Evolutionary conservation across 371 early-diverging fungal genomes (phyloP).

Genomic region (Mortierella polycephala): DNA sequence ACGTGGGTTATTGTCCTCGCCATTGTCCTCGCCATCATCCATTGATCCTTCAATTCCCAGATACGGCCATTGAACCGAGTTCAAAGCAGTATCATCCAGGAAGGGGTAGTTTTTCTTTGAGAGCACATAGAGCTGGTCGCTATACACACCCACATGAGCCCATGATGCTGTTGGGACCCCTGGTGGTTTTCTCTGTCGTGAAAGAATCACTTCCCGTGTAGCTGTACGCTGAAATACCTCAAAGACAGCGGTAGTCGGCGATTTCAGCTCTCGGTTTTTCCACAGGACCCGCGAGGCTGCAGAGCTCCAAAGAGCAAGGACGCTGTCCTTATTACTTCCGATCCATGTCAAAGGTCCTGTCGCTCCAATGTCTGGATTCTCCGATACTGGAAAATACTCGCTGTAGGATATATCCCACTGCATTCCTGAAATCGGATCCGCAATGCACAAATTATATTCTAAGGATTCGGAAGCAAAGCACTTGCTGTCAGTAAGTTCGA

Average conservation of each 20-base stretch:
- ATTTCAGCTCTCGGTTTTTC: constrained; percentile 15
- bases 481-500: too few species aligned
- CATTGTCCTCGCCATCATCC: neutral
- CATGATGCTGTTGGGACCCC: neutral
- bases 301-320: constrained; percentile 4
- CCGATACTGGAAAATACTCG: constrained; percentile 35
- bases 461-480: neutral
- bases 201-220: neutral
- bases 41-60: constrained; percentile 24
- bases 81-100: constrained; percentile 3
- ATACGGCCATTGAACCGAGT: neutral
- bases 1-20: neutral
- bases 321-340: constrained; percentile 28
- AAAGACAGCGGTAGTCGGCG: constrained; percentile 36
- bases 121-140: constrained; percentile 39
- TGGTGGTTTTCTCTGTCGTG: constrained; percentile 17
- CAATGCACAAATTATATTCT: constrained; percentile 38
- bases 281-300: constrained; percentile 3
- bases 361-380: constrained; percentile 3
- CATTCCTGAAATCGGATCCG: constrained; percentile 24
- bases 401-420: constrained; percentile 50
- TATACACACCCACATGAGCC: constrained; percentile 31
- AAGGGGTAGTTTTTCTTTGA: constrained; percentile 33
- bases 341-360: constrained; percentile 13
- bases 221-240: constrained; percentile 17